Evolutionary conservation across 116 monocot genomes (phyloP), one percentile per base, ranked within the genome.

Genomic region (Phalaenopsis hybrid): DNA sequence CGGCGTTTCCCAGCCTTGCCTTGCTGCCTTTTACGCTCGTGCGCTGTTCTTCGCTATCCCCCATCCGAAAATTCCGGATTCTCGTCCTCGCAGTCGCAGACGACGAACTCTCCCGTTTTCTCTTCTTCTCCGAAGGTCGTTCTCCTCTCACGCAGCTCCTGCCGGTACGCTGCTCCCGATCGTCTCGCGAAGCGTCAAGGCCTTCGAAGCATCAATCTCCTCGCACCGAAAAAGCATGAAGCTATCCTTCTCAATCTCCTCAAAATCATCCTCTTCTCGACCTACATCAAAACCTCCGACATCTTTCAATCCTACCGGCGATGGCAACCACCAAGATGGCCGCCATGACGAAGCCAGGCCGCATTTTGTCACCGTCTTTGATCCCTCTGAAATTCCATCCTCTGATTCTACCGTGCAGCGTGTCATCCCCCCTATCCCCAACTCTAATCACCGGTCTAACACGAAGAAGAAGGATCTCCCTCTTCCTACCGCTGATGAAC

Each of bases 341-440:
- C n/a, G 2, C 51, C 23, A 44, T 23, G 13, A 76, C 31, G 34
- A 52, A 20, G 37, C 68, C 17, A 79, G 45, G 16, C 57, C 83
- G 33, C 80, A 86, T 72, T 83, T 86, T 46, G 79, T 86, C 68
- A 82, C 80, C 44, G 82, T 76, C 15, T 86, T 86, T 76, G 83
- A 85, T 75, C 78, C 85, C n/a, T 81, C 93, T 43, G 65, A 85
- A 82, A 79, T 88, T 79, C 86, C 88, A 80, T 12, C 70, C 63
- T 48, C 83, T 68, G 46, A 61, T 33, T 81, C 85, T 63, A 50
- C 81, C 9, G 33, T 81, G 48, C 50, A 59, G 46, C 69, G 49
- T 74, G 82, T 88, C 82, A 93, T 89, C 85, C 65, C 90, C 37
- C 97, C 91, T 23, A 89, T 87, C 82, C 83, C 89, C 46, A 94